These are phyloP conservation scores for Phytophthora foliorum DNA, from an alignment of 352 stramenopile genomes.

Conservation along the genomic window DNA sequence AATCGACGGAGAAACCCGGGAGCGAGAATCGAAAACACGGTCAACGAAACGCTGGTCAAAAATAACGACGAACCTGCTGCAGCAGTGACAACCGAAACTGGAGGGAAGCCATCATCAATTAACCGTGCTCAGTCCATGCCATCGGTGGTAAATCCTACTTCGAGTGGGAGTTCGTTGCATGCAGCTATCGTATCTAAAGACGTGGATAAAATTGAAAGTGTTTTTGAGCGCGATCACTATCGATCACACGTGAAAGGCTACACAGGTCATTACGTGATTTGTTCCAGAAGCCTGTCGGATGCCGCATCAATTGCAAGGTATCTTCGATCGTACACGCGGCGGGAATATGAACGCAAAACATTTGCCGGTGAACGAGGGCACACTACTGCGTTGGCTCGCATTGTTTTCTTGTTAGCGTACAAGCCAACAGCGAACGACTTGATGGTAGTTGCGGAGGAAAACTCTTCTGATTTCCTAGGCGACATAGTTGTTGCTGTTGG, in stretches of 20 bases:
- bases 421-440: slow-evolving; percentile 40
- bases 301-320: slow-evolving; percentile 30
- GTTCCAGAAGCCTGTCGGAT: slow-evolving; percentile 33
- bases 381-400: slow-evolving; percentile 2
- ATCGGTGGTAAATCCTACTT: slow-evolving; percentile 9
- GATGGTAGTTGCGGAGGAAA: slow-evolving; percentile 27
- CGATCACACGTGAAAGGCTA: slow-evolving; percentile 28
- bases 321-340: slow-evolving; percentile 23
- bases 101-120: slow-evolving; percentile 6
- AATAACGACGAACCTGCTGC: background rate
- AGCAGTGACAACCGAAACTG: background rate
- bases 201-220: slow-evolving; percentile 26
- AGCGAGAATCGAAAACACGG: slow-evolving; percentile 3
- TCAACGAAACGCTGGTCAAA: slow-evolving; percentile 5
- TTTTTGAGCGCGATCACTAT: slow-evolving; percentile 45
- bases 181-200: slow-evolving; percentile 28
- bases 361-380: background rate
- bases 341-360: slow-evolving; percentile 12
- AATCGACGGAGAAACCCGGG: slow-evolving; percentile 9
- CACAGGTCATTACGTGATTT: slow-evolving; percentile 48
- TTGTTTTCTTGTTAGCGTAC: slow-evolving; percentile 32
- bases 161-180: slow-evolving; percentile 24
- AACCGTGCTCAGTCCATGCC: slow-evolving; percentile 22
- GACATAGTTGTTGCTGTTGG: slow-evolving; percentile 46
- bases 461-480: slow-evolving; percentile 33